Evolutionary conservation across 1,139 yeast species (phyloP).

Genomic region (Lodderomyces elongisporus): DNA sequence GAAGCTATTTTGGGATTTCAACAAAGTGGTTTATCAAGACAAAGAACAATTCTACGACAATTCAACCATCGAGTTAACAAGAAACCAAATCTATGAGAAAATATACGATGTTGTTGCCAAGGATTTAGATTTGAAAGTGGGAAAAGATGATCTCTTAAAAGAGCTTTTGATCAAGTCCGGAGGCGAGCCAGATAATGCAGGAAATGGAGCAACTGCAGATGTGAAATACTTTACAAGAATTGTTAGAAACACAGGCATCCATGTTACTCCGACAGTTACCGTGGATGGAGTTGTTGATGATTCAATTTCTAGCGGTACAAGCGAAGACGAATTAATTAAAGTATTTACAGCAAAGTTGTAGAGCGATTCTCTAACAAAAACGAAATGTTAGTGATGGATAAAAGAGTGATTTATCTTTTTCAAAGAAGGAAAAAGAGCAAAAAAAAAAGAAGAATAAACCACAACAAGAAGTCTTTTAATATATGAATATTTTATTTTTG

Average conservation of each 20-base stretch:
- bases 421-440: not conserved
- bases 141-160: slow-evolving; percentile 32
- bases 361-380: too few relatives aligned
- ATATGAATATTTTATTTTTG: too few relatives aligned
- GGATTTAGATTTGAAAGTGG: slow-evolving; percentile 31
- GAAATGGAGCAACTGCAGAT: slow-evolving; percentile 57
- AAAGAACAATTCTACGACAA: slow-evolving; percentile 58
- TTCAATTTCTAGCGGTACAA: slow-evolving; percentile 35
- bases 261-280: slow-evolving; percentile 78
- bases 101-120: slow-evolving; percentile 49
- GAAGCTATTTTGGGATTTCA: slow-evolving; percentile 56
- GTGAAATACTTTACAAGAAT: slow-evolving; percentile 69
- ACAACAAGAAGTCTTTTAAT: too few relatives aligned
- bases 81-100: slow-evolving; percentile 53
- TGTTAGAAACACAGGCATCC: slow-evolving; percentile 74
- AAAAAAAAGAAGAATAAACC: too few relatives aligned
- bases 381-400: too few relatives aligned
- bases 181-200: slow-evolving; percentile 41
- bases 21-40: slow-evolving; percentile 50
- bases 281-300: slow-evolving; percentile 58
- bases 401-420: too few relatives aligned
- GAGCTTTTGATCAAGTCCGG: slow-evolving; percentile 25
- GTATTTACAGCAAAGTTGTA: slow-evolving; percentile 19
- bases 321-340: slow-evolving; percentile 28
- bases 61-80: slow-evolving; percentile 47